Base-by-base conservation (phyloP, 2,329 filamentous ascomycete genomes). In the Neopestalotiopsis clavispora region DNA sequence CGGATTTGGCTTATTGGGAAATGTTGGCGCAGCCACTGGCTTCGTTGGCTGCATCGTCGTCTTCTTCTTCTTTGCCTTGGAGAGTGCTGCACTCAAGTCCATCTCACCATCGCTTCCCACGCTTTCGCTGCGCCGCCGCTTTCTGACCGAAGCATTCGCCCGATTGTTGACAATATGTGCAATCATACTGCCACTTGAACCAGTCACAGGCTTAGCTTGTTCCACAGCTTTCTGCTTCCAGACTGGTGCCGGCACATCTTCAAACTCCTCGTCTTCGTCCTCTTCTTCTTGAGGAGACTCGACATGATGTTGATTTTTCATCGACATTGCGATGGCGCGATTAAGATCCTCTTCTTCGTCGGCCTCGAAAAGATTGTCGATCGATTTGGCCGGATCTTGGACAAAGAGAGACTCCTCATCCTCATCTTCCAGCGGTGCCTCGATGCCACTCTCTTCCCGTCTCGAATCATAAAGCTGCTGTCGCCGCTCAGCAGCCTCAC, bases 301-400 rank as follows among this genome's bases (percentile, higher is more conserved):
- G 57, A 78, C 70, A 10, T 79, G 82, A 69, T 90, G 84, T 62
- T 91, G 86, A n/a, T 84, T 91, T 73, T 91, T 87, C 49, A 98
- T 81, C 4, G 95, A 98, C 80, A 98, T 85, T 1, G 92, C 92
- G 75, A 98, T 97, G 13, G 95, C 95, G 70, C 86, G 87, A 69
- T 90, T 90, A 5, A 98, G 84, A 65, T 97, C 94, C 59, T 89
- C 86, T 56, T 86, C 82, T 66, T 84, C 80, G 34, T 81, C 77
- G 57, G 64, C 28, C 59, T 72, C 74, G 34, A 76, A 77, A 0
- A 75, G 72, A 59, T 63, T 69, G 56, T 74, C 72, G 17, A 73
- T 52, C 12, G 59, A 69, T 20, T 71, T 70, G 20, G 67, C 70
- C 4, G 38, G 68, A 42, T 79, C 73, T 34, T 79, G 77, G 57